Evolutionary conservation across 2,329 filamentous ascomycete genomes (phyloP).

Genomic region (Penicillium sp.): DNA sequence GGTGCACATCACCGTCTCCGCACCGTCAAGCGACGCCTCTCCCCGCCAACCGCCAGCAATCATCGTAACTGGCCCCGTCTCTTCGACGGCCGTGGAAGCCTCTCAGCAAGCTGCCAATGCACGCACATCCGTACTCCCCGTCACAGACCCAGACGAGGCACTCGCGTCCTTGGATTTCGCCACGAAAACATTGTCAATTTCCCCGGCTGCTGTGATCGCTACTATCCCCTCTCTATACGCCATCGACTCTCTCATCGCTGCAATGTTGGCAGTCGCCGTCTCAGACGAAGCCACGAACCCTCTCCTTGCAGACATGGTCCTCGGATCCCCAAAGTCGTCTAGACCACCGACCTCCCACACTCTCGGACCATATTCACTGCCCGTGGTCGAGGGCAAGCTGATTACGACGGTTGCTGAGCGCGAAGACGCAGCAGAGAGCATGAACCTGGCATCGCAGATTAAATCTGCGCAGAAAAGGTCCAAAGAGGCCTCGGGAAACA

Average conservation of each 20-base stretch:
- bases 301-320: constrained; percentile 36
- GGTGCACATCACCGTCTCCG: constrained; percentile 42
- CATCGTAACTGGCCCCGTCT: constrained; percentile 37
- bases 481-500: constrained; percentile 6
- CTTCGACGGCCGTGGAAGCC: constrained; percentile 33
- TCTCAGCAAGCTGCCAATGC: constrained; percentile 31
- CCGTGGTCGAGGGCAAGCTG: constrained; percentile 26
- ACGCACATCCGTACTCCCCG: constrained; percentile 39
- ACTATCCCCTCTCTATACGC: constrained; percentile 47
- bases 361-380: constrained; percentile 11
- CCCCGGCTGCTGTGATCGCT: constrained; percentile 37
- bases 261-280: constrained; percentile 44
- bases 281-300: constrained; percentile 41
- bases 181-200: constrained; percentile 40
- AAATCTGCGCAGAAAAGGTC: constrained; percentile 22
- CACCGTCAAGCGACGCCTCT: constrained; percentile 24
- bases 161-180: constrained; percentile 45
- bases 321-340: constrained; percentile 19
- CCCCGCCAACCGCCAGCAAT: constrained; percentile 34
- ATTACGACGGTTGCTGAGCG: constrained; percentile 42
- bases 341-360: constrained; percentile 6
- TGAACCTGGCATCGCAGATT: constrained; percentile 34
- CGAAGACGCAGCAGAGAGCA: constrained; percentile 40
- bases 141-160: constrained; percentile 37
- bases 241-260: constrained; percentile 47